Evolutionary conservation across 345 rosid species (phyloP).

Genomic region (Citrus mangshanensis): DNA sequence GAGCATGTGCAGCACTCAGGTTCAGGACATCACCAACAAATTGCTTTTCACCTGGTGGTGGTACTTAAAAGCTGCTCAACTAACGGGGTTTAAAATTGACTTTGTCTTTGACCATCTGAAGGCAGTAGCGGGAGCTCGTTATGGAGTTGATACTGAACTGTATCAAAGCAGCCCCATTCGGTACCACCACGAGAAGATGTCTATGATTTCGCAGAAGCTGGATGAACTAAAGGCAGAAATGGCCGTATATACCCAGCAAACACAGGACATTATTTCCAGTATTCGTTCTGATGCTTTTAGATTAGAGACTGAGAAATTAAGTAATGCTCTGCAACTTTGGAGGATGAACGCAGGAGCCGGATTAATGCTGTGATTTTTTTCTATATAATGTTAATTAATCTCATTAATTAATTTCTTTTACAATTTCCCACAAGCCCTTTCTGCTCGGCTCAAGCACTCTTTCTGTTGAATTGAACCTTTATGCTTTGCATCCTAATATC

Average conservation of each 20-base stretch:
- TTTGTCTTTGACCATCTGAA: not conserved
- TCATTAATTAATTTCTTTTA: no score
- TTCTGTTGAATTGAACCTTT: no score
- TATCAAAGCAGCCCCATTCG: not conserved
- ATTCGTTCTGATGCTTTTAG: not conserved
- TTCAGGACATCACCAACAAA: no score
- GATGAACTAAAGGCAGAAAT: not conserved
- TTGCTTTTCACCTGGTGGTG: not conserved
- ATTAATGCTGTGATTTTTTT: not conserved
- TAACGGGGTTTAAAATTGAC: not conserved
- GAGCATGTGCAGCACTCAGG: no score
- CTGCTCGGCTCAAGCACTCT: no score
- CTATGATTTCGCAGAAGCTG: not conserved
- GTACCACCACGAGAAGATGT: not conserved
- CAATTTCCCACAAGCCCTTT: no score
- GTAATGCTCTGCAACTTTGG: not conserved
- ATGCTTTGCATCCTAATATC: no score
- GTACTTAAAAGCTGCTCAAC: not conserved
- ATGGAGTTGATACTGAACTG: not conserved
- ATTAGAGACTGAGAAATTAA: no score
- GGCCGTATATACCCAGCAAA: not conserved
- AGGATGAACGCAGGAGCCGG: not conserved
- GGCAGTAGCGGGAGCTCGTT: not conserved
- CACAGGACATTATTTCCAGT: not conserved
- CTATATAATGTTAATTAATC: fast-evolving